Evolutionary conservation across 2,329 filamentous ascomycete genomes (phyloP).

Genomic region (Penicillium sp.): DNA sequence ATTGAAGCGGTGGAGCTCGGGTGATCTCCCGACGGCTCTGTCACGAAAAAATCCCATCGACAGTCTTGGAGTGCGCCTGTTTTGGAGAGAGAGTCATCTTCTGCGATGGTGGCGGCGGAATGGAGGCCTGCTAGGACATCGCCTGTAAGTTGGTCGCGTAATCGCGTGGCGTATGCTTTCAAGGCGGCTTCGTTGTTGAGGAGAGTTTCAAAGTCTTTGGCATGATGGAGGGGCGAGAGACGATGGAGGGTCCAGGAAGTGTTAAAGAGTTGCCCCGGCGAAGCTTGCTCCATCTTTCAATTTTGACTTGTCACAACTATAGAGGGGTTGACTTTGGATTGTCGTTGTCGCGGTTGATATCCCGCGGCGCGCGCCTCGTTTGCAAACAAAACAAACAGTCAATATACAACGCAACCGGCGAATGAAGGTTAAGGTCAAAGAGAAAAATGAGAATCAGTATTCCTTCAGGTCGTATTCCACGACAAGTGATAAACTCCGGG

Average conservation of each 20-base stretch:
- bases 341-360: slow-evolving; percentile 9
- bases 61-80: slow-evolving; percentile 54
- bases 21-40: slow-evolving; percentile 38
- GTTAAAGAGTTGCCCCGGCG: slow-evolving; percentile 51
- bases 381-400: slow-evolving; percentile 30
- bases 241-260: slow-evolving; percentile 59
- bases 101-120: slow-evolving; percentile 35
- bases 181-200: slow-evolving; percentile 43
- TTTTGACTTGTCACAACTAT: not conserved
- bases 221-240: slow-evolving; percentile 58
- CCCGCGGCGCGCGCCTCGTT: slow-evolving; percentile 22
- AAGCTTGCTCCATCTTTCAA: slow-evolving; percentile 33
- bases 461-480: not conserved
- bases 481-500: not conserved
- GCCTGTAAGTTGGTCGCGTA: slow-evolving; percentile 55
- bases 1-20: slow-evolving; percentile 22
- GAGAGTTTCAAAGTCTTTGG: slow-evolving; percentile 41
- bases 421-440: not conserved
- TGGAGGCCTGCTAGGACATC: slow-evolving; percentile 53
- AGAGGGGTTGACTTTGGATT: slow-evolving; percentile 1
- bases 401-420: not conserved
- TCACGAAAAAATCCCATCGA: slow-evolving; percentile 47
- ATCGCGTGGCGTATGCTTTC: slow-evolving; percentile 51
- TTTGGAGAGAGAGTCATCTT: slow-evolving; percentile 47
- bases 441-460: not conserved